Conservation (phyloP, 1,284 basidiomycete genomes). For the Ceratobasidium sp. region DNA sequence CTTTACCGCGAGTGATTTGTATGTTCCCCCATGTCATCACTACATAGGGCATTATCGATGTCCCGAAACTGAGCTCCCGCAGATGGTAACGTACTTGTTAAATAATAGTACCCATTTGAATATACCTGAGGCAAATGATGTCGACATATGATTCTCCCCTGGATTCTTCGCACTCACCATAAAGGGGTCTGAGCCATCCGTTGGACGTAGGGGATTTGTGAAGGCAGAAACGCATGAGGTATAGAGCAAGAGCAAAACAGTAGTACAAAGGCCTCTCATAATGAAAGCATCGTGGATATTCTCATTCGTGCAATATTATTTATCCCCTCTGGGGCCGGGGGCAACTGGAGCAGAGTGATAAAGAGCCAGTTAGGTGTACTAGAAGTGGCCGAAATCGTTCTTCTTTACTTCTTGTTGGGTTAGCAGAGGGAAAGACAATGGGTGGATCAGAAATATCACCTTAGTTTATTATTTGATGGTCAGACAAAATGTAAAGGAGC, state of each 20-base stretch:
- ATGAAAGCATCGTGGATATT: too few relatives aligned
- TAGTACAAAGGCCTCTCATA: neutral
- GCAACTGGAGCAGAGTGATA: too few relatives aligned
- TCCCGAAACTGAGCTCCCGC: slow-evolving; percentile 50
- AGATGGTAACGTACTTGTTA: slow-evolving; percentile 49
- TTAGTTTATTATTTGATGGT: too few relatives aligned
- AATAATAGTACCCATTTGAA: slow-evolving; percentile 25
- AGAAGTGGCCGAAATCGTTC: too few relatives aligned
- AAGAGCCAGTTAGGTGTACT: too few relatives aligned
- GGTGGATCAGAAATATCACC: too few relatives aligned
- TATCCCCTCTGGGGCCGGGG: too few relatives aligned
- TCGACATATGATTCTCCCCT: neutral
- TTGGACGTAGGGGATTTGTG: slow-evolving; percentile 51
- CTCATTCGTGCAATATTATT: too few relatives aligned
- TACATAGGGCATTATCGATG: too few relatives aligned
- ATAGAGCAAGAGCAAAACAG: slow-evolving; percentile 1
- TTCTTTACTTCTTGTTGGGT: too few relatives aligned
- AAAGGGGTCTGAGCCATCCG: slow-evolving; percentile 57
- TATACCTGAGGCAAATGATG: neutral
- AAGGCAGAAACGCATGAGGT: slow-evolving; percentile 1
- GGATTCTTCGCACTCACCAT: slow-evolving; percentile 49
- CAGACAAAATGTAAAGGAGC: too few relatives aligned
- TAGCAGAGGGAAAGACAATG: too few relatives aligned
- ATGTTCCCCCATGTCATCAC: slow-evolving; percentile 59
- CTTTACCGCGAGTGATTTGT: slow-evolving; percentile 55